A percentile compares a stretch with the other conserved stretches of the same genome.
phyloP scores from a whole-genome alignment of 129 eudicot genomes.

The Silybum marianum region DNA sequence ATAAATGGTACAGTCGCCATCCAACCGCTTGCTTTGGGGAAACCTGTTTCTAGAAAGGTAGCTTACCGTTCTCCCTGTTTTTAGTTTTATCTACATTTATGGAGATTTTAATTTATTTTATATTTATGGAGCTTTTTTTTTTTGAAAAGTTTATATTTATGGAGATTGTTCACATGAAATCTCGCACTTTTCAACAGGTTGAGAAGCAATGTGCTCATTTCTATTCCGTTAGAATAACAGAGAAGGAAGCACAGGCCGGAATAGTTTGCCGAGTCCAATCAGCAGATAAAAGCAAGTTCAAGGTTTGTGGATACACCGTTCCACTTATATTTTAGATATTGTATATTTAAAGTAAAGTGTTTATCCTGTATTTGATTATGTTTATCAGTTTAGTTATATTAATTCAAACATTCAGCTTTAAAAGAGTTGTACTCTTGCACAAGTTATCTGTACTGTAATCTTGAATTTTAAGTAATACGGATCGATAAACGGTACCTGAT shows the following conservation, averaged over 20 bases:
- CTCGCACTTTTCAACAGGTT: constrained; percentile 55
- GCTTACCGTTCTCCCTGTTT: neutral
- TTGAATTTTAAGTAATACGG: no score
- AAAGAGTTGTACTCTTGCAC: no score
- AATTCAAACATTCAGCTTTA: no score
- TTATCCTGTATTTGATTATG: no score
- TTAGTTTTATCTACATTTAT: neutral
- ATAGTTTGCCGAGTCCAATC: constrained; percentile 86
- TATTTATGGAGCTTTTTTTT: no score
- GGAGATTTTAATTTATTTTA: no score
- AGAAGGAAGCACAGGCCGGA: constrained; percentile 75
- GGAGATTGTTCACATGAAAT: constrained; percentile 24
- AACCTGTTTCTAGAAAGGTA: constrained; percentile 81
- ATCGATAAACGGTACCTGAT: no score
- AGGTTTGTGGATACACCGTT: constrained; percentile 46
- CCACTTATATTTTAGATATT: no score
- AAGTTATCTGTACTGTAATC: no score
- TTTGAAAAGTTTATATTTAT: no score
- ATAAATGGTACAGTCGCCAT: constrained; percentile 68
- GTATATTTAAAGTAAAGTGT: no score
- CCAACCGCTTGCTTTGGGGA: constrained; percentile 67
- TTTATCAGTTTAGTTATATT: no score
- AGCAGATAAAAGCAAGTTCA: constrained; percentile 88
- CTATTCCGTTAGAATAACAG: constrained; percentile 76
- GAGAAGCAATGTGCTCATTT: constrained; percentile 96